A percentile compares a stretch with the other conserved stretches of the same genome.
phyloP scores from a whole-genome alignment of 306 rosid genomes.

The Cicer bijugum region DNA sequence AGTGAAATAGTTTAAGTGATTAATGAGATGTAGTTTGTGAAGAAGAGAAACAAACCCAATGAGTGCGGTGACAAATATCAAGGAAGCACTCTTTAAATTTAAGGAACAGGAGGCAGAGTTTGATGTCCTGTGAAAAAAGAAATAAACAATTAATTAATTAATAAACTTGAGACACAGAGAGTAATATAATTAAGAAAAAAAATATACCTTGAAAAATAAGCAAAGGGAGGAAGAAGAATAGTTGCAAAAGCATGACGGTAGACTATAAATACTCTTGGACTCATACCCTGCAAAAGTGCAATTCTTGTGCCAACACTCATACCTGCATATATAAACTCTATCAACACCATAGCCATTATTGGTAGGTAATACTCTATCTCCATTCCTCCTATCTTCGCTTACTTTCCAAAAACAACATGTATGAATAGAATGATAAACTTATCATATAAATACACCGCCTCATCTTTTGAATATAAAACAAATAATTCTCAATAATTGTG shows the following conservation, averaged over 20 bases:
- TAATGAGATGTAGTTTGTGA: too few relatives aligned
- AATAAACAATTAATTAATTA: too few relatives aligned
- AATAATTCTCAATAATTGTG: too few relatives aligned
- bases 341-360: conserved; percentile 49
- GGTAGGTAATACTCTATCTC: conserved; percentile 44
- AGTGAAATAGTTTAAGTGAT: too few relatives aligned
- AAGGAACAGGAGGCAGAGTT: conserved; percentile 44
- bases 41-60: conserved; percentile 56
- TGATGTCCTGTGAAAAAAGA: conserved; percentile 38
- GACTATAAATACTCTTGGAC: conserved; percentile 53
- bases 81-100: conserved; percentile 50
- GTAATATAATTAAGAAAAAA: background rate
- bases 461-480: too few relatives aligned
- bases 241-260: conserved; percentile 65
- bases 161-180: background rate
- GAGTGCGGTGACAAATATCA: conserved; percentile 56
- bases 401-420: background rate
- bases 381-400: conserved; percentile 39
- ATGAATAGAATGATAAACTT: too few relatives aligned
- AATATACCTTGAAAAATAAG: conserved; percentile 52
- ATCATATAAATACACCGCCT: too few relatives aligned
- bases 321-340: conserved; percentile 52
- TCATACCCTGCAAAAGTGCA: conserved; percentile 59
- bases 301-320: conserved; percentile 48
- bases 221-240: conserved; percentile 50